Evolutionary conservation across 1,284 basidiomycete genomes (phyloP).

Genomic region (Xanthoconium separans): DNA sequence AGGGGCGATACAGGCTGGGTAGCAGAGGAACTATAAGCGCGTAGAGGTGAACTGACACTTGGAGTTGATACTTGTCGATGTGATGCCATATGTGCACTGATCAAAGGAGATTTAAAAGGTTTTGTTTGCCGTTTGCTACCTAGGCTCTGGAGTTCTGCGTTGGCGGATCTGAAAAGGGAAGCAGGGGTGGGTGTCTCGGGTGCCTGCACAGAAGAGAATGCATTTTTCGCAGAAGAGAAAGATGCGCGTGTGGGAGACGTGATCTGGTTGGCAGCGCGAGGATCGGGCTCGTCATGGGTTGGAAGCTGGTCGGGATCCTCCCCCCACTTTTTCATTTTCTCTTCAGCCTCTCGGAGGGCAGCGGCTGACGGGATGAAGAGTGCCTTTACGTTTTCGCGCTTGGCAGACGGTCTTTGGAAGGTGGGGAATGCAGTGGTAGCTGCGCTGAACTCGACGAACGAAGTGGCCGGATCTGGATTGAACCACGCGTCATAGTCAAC

Average conservation of each 20-base stretch:
- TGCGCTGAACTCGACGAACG: slow-evolving; percentile 40
- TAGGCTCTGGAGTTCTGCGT: slow-evolving; percentile 5
- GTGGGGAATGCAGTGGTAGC: slow-evolving; percentile 19
- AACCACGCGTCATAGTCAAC: slow-evolving; percentile 60
- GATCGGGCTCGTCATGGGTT: slow-evolving; percentile 1
- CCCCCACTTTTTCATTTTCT: slow-evolving; percentile 54
- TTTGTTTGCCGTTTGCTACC: slow-evolving; percentile 36
- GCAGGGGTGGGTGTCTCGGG: slow-evolving; percentile 40
- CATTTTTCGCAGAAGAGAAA: slow-evolving; percentile 44
- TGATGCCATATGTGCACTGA: slow-evolving; percentile 18
- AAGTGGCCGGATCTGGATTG: slow-evolving; percentile 33
- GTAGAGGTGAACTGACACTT: slow-evolving; percentile 34
- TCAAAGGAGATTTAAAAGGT: slow-evolving; percentile 60
- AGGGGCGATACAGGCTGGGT: slow-evolving; percentile 16
- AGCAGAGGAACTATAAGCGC: slow-evolving; percentile 18
- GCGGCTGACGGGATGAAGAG: slow-evolving; percentile 53
- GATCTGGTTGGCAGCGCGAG: slow-evolving; percentile 9
- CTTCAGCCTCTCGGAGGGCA: slow-evolving; percentile 56
- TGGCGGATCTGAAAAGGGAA: slow-evolving; percentile 5
- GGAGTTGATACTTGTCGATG: slow-evolving; percentile 7
- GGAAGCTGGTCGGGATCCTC: slow-evolving; percentile 36
- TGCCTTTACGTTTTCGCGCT: slow-evolving; percentile 23
- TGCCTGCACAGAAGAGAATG: slow-evolving; percentile 18
- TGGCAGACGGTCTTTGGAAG: slow-evolving; percentile 22
- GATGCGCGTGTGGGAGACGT: slow-evolving; percentile 37